phyloP scores from a whole-genome alignment of 2,329 filamentous ascomycete species.

The Alternaria burnsii region DNA sequence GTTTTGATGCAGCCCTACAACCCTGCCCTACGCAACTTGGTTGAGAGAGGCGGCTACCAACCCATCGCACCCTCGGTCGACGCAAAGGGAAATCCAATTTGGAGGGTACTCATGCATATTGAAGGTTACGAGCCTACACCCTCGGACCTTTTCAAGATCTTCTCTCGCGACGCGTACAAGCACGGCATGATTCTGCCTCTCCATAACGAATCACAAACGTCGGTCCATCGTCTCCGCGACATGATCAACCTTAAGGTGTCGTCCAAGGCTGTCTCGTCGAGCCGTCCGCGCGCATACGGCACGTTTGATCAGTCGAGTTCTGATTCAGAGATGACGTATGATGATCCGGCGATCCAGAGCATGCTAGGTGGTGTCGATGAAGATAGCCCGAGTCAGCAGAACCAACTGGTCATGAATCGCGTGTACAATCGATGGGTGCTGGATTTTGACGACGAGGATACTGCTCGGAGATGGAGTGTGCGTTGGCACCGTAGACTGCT shows the following conservation, averaged over 20 bases:
- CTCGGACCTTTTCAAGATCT: slow-evolving; percentile 39
- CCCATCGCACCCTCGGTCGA: slow-evolving; percentile 37
- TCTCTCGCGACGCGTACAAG: slow-evolving; percentile 41
- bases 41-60: slow-evolving; percentile 44
- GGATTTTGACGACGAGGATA: slow-evolving; percentile 63
- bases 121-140: slow-evolving; percentile 46
- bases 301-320: slow-evolving; percentile 3
- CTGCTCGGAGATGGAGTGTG: slow-evolving; percentile 62
- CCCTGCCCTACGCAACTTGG: slow-evolving; percentile 51
- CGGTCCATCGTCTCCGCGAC: slow-evolving; percentile 41
- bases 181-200: slow-evolving; percentile 45
- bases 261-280: slow-evolving; percentile 25
- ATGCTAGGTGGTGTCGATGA: slow-evolving; percentile 23
- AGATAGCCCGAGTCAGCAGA: slow-evolving; percentile 25
- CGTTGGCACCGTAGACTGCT: slow-evolving; percentile 63
- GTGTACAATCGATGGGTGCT: slow-evolving; percentile 61
- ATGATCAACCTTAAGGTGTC: slow-evolving; percentile 35
- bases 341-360: slow-evolving; percentile 24
- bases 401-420: slow-evolving; percentile 45
- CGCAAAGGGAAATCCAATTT: slow-evolving; percentile 27
- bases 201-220: slow-evolving; percentile 27
- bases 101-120: slow-evolving; percentile 46
- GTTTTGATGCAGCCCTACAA: slow-evolving; percentile 50
- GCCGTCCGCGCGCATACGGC: slow-evolving; percentile 32
- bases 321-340: slow-evolving; percentile 12